Base-by-base conservation (phyloP, 108 stramenopile species). In the Cyclotella cryptica region DNA sequence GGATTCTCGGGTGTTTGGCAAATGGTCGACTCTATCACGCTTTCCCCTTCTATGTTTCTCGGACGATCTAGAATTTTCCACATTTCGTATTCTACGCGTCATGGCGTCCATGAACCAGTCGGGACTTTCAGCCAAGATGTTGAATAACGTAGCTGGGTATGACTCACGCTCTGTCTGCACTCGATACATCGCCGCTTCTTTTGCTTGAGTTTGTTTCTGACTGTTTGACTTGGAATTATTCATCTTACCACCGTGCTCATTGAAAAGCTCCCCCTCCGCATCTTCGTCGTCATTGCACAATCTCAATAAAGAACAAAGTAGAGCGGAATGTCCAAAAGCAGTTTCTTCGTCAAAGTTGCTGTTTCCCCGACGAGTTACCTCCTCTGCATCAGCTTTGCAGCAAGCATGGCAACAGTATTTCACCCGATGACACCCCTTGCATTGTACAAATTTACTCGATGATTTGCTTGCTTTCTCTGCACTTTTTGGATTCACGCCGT, bases 61-160 rank as follows among this genome's bases (percentile, higher is more conserved):
- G 19, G 80, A 73, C 13, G 68, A 70, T 59, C 64, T 41, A 21
- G 64, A 22, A 24, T 79, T 71, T 42, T 62, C 68, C 35, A 43
- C 45, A 19, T 40, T 30, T 69, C 69, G 64, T 4, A 82, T 45
- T 28, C 71, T 41, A 39, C 75, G 64, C n/a, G 71, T 72, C 52
- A 82, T 71, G 14, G 52, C 63, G n/a, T 75, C 74, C 21, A 80
- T 52, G 30, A 82, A 69, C 77, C 80, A 86, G 17, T 39, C 28
- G 0, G 92, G 89, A 45, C 85, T 84, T 47, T 88, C 90, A 19
- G 75, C 45, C 5, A 92, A 69, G 21, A 92, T 69, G 53, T 96
- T 96, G 42, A 92, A 91, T 19, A 96, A 74, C 42, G 96, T 96
- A 6, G 96, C 93, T 21, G 93, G 96, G 71, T 96, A 96, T 1